Conservation (phyloP, 2,329 filamentous ascomycete species). For the Exophiala phaeomuriformis region DNA sequence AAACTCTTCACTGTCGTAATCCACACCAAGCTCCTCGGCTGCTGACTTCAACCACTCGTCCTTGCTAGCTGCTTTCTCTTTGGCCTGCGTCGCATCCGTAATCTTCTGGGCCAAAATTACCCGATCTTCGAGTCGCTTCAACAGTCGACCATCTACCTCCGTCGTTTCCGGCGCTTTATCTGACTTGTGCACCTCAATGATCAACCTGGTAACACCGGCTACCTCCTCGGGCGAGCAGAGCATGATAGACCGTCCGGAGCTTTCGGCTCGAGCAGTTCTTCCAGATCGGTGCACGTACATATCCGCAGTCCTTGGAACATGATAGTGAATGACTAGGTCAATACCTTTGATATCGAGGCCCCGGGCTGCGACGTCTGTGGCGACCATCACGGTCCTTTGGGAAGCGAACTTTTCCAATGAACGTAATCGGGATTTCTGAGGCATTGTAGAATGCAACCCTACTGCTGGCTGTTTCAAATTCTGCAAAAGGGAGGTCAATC, state of each 20-base stretch:
- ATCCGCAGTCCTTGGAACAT: slow-evolving; percentile 84
- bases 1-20: slow-evolving; percentile 85
- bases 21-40: slow-evolving; percentile 86
- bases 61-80: slow-evolving; percentile 76
- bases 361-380: slow-evolving; percentile 87
- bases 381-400: slow-evolving; percentile 62
- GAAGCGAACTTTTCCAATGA: slow-evolving; percentile 83
- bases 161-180: slow-evolving; percentile 47
- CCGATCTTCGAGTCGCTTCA: slow-evolving; percentile 67
- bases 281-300: slow-evolving; percentile 94
- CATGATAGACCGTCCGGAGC: slow-evolving; percentile 71
- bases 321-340: slow-evolving; percentile 88
- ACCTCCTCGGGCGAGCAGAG: slow-evolving; percentile 91
- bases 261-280: slow-evolving; percentile 77
- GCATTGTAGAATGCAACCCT: slow-evolving; percentile 86
- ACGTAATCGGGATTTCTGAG: slow-evolving; percentile 88
- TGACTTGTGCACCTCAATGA: slow-evolving; percentile 76
- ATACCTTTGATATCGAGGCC: slow-evolving; percentile 90
- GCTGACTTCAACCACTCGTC: slow-evolving; percentile 77
- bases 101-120: slow-evolving; percentile 78
- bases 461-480: slow-evolving; percentile 66
- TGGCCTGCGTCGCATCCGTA: slow-evolving; percentile 72
- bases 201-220: slow-evolving; percentile 69
- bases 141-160: slow-evolving; percentile 73
- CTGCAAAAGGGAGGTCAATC: slow-evolving; percentile 74